A percentile compares a stretch with the other conserved stretches of the same genome.
Conservation (phyloP, 176 grass and related monocot species). For the Oryza meyeriana region DNA sequence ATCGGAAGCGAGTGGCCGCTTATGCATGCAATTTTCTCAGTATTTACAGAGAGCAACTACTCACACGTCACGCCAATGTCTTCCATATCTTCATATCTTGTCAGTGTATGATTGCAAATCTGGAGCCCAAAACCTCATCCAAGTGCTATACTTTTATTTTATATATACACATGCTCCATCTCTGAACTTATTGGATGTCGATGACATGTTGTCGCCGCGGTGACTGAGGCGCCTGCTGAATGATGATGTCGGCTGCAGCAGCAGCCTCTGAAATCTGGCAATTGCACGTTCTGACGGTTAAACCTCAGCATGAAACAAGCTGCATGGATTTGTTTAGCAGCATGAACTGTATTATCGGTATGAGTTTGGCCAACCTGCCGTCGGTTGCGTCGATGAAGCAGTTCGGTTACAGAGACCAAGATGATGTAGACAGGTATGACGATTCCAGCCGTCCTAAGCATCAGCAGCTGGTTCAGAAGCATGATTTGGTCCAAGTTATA, state of each 20-base stretch:
- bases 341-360: not conserved
- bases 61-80: not conserved
- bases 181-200: conserved; percentile 27
- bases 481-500: not conserved
- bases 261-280: conserved; percentile 12
- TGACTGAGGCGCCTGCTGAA: conserved; percentile 16
- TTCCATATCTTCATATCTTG: not conserved
- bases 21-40: not conserved
- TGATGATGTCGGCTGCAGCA: not conserved
- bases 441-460: conserved; percentile 56
- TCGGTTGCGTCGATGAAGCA: conserved; percentile 36
- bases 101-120: not conserved
- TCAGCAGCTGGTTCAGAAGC: conserved; percentile 35
- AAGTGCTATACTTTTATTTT: not conserved
- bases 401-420: conserved; percentile 31
- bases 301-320: not conserved
- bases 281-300: not conserved
- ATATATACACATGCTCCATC: not conserved
- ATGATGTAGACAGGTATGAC: conserved; percentile 63
- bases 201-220: conserved; percentile 20
- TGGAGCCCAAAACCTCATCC: not conserved
- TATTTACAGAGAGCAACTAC: not conserved
- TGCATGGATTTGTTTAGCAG: not conserved
- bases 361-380: conserved; percentile 35
- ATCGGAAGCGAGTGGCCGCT: conserved; percentile 21